Conservation (phyloP, 495 filamentous ascomycete genomes). For the Lophium mytilinum region DNA sequence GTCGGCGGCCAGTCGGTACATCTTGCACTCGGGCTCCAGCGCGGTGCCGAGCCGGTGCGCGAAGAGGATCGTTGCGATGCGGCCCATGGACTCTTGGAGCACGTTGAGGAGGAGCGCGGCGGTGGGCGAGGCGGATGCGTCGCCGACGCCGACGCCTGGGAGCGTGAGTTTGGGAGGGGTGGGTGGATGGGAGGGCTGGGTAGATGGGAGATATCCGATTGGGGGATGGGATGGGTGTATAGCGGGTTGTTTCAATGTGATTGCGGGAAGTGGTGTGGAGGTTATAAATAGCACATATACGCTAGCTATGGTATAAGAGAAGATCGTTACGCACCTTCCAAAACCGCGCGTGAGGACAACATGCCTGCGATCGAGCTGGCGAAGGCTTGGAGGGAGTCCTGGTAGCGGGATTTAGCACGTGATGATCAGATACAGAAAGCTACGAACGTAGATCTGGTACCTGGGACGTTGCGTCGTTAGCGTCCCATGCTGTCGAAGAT, state of each 20-base stretch:
- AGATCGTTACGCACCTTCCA: constrained; percentile 53
- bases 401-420: constrained; percentile 11
- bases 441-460: constrained; percentile 65
- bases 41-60: constrained; percentile 76
- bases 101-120: constrained; percentile 79
- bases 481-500: neutral
- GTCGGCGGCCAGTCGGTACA: constrained; percentile 83
- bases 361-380: constrained; percentile 87
- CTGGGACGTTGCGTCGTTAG: constrained; percentile 31
- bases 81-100: constrained; percentile 74
- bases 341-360: constrained; percentile 77
- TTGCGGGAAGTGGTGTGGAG: neutral
- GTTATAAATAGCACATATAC: neutral
- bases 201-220: neutral
- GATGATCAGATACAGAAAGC: neutral
- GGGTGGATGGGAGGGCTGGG: neutral
- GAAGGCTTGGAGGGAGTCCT: constrained; percentile 96
- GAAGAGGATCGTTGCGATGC: constrained; percentile 85
- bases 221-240: neutral
- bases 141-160: constrained; percentile 79
- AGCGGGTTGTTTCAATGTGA: neutral
- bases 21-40: constrained; percentile 93
- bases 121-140: constrained; percentile 76
- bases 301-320: neutral
- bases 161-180: neutral